phyloP scores from a whole-genome alignment of 441 rosid species.

The Populus tomentosa region DNA sequence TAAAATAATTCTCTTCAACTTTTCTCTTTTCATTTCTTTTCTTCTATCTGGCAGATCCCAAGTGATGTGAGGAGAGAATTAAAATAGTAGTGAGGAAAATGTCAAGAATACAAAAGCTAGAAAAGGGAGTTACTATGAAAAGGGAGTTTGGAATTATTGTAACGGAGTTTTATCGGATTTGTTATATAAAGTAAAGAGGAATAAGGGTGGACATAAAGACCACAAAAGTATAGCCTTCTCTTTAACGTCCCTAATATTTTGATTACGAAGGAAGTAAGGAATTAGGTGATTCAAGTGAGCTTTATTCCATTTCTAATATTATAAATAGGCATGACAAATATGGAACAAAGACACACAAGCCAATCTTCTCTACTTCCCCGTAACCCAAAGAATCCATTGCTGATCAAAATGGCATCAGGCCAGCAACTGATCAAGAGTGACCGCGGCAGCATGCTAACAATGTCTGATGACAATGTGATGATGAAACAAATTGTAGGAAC shows the following conservation, averaged over 20 bases:
- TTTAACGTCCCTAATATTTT: neutral
- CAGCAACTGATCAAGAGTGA: constrained; percentile 27
- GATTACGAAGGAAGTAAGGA: constrained; percentile 49
- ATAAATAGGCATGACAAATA: constrained; percentile 19
- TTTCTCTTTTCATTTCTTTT: too few relatives aligned
- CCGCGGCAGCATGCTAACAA: constrained; percentile 41
- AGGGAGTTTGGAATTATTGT: neutral
- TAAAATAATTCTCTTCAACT: too few relatives aligned
- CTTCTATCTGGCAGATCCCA: too few relatives aligned
- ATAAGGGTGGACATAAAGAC: neutral
- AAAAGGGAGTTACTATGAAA: too few relatives aligned
- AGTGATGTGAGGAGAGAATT: too few relatives aligned
- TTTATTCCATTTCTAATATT: constrained; percentile 20
- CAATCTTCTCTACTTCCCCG: neutral
- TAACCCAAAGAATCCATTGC: neutral
- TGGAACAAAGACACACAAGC: constrained; percentile 11
- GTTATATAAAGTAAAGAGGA: neutral
- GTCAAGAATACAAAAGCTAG: too few relatives aligned
- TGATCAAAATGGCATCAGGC: constrained; percentile 2
- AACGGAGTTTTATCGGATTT: neutral
- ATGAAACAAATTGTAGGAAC: constrained; percentile 58
- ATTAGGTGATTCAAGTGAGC: constrained; percentile 37
- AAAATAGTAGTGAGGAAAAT: too few relatives aligned
- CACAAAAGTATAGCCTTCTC: neutral
- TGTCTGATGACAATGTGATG: constrained; percentile 67